These are phyloP conservation scores for Nitzschia sp. DNA, from an alignment of 108 stramenopile genomes.

Conservation along the genomic window DNA sequence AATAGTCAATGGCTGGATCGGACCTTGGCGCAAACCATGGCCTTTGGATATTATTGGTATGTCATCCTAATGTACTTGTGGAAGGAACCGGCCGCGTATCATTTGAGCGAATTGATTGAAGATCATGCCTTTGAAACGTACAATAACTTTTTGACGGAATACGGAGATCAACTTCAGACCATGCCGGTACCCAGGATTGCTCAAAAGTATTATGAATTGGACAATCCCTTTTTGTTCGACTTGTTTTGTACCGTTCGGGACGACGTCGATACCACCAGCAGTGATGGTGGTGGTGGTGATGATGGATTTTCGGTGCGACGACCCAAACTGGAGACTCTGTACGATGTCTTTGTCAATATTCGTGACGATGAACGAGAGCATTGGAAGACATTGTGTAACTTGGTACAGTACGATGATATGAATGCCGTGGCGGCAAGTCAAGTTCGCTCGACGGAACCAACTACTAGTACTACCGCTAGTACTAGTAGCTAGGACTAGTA, in stretches of 20 bases:
- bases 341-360: constrained; percentile 82
- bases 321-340: constrained; percentile 67
- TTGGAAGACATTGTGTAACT: constrained; percentile 61
- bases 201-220: constrained; percentile 67
- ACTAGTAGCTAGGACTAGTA: too few relatives aligned
- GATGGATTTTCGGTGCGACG: constrained; percentile 32
- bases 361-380: constrained; percentile 86
- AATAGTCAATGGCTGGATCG: constrained; percentile 73
- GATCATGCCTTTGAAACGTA: constrained; percentile 89
- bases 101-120: constrained; percentile 81
- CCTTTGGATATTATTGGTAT: constrained; percentile 92
- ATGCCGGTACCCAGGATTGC: constrained; percentile 69
- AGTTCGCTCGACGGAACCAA: constrained; percentile 25
- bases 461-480: neutral
- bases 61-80: constrained; percentile 75
- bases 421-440: constrained; percentile 37
- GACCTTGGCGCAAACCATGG: constrained; percentile 86
- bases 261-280: neutral
- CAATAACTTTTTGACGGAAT: constrained; percentile 57
- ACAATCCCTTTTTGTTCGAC: constrained; percentile 88
- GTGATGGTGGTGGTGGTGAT: neutral
- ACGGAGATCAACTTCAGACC: constrained; percentile 58
- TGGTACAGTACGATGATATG: constrained; percentile 67
- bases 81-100: constrained; percentile 77
- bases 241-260: constrained; percentile 43